Evolutionary conservation across 1,139 yeast genomes (phyloP).

Genomic region (Magnusiomyces sp.): DNA sequence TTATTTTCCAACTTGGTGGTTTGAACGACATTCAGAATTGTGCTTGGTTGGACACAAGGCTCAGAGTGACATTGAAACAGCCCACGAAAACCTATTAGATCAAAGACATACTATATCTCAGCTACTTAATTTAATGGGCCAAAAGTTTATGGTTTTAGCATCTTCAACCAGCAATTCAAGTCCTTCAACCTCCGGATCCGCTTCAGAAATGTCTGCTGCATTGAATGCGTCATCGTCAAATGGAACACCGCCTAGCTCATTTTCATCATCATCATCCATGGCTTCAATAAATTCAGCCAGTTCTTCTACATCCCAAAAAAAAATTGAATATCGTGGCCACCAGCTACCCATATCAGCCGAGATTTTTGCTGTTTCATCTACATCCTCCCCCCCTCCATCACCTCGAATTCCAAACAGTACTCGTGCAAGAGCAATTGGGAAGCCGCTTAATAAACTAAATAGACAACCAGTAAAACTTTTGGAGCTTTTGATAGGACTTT

Average conservation of each 20-base stretch:
- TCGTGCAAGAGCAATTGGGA: constrained; percentile 8
- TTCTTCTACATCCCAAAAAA: constrained; percentile 8
- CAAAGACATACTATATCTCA: constrained; percentile 49
- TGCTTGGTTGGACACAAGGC: constrained; percentile 81
- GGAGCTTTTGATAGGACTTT: constrained; percentile 54
- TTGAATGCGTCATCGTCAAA: constrained; percentile 16
- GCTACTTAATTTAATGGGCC: constrained; percentile 16
- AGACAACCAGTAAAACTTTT: constrained; percentile 62
- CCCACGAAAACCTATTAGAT: constrained; percentile 72
- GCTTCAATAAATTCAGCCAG: constrained; percentile 7
- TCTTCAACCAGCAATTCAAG: neutral
- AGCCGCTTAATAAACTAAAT: constrained; percentile 21
- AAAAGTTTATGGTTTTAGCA: constrained; percentile 3
- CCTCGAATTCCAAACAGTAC: constrained; percentile 14
- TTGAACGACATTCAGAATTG: constrained; percentile 82
- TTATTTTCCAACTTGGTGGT: constrained; percentile 92
- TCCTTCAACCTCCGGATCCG: constrained; percentile 18
- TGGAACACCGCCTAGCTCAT: constrained; percentile 1
- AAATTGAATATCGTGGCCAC: constrained; percentile 51
- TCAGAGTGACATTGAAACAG: constrained; percentile 65
- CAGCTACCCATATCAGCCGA: constrained; percentile 37
- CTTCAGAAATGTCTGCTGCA: constrained; percentile 24
- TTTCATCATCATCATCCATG: constrained; percentile 8
- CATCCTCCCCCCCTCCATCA: constrained; percentile 18
- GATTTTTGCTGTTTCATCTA: constrained; percentile 10